Conservation (phyloP, 1,284 basidiomycete genomes). For the Malassezia vespertilionis region DNA sequence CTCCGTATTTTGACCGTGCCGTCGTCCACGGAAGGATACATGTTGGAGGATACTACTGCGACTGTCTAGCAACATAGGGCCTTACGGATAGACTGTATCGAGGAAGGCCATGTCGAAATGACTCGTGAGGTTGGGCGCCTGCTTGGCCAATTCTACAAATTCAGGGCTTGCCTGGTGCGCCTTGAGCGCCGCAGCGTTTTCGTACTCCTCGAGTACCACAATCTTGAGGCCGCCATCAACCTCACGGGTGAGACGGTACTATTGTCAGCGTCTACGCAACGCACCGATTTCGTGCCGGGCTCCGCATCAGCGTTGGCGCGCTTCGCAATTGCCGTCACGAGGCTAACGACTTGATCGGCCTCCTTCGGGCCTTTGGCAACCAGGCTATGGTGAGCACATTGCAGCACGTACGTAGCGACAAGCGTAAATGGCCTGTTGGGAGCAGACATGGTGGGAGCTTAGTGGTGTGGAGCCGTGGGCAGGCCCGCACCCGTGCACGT, state of each 20-base stretch:
- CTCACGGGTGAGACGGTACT: conserved; percentile 15
- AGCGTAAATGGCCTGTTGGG: conserved; percentile 16
- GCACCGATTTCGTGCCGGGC: conserved; percentile 16
- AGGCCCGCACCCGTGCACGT: not conserved
- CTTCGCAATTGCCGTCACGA: conserved; percentile 1
- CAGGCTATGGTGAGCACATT: conserved; percentile 3
- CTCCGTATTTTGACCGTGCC: conserved; percentile 40
- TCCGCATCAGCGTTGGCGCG: conserved; percentile 14
- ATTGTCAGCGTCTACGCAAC: conserved; percentile 1
- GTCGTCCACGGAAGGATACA: conserved; percentile 36
- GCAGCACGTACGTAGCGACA: conserved; percentile 11
- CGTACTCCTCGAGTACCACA: conserved; percentile 16
- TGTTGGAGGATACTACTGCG: conserved; percentile 35
- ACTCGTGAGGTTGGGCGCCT: conserved; percentile 1
- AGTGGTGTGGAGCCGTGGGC: conserved; percentile 1
- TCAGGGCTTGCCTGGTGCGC: conserved; percentile 7
- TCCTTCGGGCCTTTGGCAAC: conserved; percentile 11
- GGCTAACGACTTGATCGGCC: conserved; percentile 5
- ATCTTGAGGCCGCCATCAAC: conserved; percentile 6
- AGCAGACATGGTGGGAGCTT: conserved; percentile 4
- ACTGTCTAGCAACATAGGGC: not conserved
- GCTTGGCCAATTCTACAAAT: conserved; percentile 6
- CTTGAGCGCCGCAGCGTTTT: conserved; percentile 8
- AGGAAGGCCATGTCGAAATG: conserved; percentile 11
- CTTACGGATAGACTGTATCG: conserved; percentile 7